Percentiles rank a stretch among this genome's conserved stretches.
Evolutionary conservation across 2,329 filamentous ascomycete genomes (phyloP).

Genomic region (Escovopsis weberi): DNA sequence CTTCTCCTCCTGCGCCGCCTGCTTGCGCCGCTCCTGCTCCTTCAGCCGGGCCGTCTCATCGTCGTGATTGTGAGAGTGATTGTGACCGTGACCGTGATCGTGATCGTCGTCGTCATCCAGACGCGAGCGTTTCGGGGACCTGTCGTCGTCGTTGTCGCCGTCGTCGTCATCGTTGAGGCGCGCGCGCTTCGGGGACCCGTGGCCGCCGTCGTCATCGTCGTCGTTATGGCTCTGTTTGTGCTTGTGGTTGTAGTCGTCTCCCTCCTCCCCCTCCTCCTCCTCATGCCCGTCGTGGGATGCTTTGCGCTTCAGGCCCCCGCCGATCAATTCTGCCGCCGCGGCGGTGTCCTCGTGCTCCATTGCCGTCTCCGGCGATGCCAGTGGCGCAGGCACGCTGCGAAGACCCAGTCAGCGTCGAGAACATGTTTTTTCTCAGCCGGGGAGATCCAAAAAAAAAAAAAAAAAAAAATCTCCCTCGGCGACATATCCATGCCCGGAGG

Average conservation of each 20-base stretch:
- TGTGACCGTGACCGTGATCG: neutral
- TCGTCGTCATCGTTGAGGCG: conserved; percentile 11
- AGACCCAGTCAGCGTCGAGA: too few relatives aligned
- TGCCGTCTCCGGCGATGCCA: neutral
- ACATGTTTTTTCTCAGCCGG: neutral
- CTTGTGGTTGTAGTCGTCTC: conserved; percentile 12
- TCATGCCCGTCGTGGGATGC: conserved; percentile 9
- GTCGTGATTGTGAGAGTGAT: too few relatives aligned
- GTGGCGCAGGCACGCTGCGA: conserved; percentile 1
- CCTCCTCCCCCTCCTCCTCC: conserved; percentile 12
- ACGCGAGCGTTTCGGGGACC: neutral
- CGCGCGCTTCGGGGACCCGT: conserved; percentile 12
- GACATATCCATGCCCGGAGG: neutral
- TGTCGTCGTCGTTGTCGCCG: neutral
- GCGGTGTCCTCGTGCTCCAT: neutral
- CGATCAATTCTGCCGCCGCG: neutral
- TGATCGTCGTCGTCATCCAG: conserved; percentile 1
- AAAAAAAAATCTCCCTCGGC: neutral
- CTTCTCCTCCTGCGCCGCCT: conserved; percentile 51
- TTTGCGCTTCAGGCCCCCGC: conserved; percentile 16
- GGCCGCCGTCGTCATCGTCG: conserved; percentile 5
- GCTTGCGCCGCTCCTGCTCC: conserved; percentile 9
- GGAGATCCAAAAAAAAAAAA: neutral
- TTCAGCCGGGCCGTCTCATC: too few relatives aligned
- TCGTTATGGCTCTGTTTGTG: too few relatives aligned